A percentile compares a stretch with the other conserved stretches of the same genome.
These are phyloP conservation scores for Blastobotrys mokoenaii DNA, from an alignment of 805 yeast species.

Conservation along the genomic window DNA sequence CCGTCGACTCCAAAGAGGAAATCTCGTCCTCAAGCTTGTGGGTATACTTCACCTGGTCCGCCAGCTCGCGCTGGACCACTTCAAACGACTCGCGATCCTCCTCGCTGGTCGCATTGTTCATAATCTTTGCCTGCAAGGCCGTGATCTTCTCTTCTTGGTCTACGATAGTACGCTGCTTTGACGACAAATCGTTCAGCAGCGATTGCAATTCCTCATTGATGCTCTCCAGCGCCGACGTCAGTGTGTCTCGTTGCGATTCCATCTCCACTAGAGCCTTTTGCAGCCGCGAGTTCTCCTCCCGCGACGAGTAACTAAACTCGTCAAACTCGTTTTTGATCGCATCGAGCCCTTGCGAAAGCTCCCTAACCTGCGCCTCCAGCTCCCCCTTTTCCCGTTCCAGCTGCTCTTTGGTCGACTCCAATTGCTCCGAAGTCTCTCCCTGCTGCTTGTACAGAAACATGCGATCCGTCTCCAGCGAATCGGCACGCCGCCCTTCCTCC, in stretches of 20 bases:
- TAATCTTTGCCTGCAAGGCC: constrained; percentile 2
- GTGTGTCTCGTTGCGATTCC: not conserved
- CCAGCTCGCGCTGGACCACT: constrained; percentile 18
- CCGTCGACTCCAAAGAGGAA: constrained; percentile 43
- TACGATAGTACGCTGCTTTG: constrained; percentile 9
- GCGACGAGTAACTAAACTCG: constrained; percentile 19
- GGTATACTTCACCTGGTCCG: constrained; percentile 37
- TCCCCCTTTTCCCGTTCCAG: constrained; percentile 19
- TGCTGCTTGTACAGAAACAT: constrained; percentile 31
- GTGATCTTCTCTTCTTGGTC: constrained; percentile 13
- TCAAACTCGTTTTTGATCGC: constrained; percentile 16
- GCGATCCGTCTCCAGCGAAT: constrained; percentile 31
- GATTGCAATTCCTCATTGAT: not conserved
- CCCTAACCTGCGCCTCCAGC: constrained; percentile 26
- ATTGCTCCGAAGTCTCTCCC: constrained; percentile 24
- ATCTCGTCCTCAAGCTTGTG: constrained; percentile 44
- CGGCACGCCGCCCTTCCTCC: constrained; percentile 28
- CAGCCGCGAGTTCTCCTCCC: constrained; percentile 6
- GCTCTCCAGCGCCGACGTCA: constrained; percentile 3
- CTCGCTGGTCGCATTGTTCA: not conserved
- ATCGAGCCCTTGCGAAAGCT: constrained; percentile 30
- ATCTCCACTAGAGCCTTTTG: constrained; percentile 1
- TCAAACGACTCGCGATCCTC: constrained; percentile 12
- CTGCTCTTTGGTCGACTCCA: constrained; percentile 23
- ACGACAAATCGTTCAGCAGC: constrained; percentile 3